A percentile compares a stretch with the other conserved stretches of the same genome.
phyloP scores from a whole-genome alignment of 352 stramenopile genomes.

The Phytophthora boehmeriae region DNA sequence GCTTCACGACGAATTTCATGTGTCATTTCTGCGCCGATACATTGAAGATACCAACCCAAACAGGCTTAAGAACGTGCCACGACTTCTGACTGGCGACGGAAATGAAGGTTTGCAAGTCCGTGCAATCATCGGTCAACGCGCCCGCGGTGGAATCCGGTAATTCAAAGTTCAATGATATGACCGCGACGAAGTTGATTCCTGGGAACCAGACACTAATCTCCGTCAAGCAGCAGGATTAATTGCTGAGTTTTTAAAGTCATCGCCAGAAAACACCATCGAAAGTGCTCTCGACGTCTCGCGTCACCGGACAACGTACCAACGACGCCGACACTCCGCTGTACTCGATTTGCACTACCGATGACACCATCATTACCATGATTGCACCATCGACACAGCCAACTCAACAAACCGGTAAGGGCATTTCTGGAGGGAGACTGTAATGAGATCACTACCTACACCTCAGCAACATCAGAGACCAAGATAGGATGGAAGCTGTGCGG shows the following conservation, averaged over 20 bases:
- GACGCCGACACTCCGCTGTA: too few relatives aligned
- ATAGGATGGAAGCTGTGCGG: too few relatives aligned
- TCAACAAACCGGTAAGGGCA: too few relatives aligned
- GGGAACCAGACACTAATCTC: neutral
- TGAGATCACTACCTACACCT: too few relatives aligned
- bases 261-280: too few relatives aligned
- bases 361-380: too few relatives aligned
- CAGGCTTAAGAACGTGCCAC: neutral
- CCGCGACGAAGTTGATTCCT: neutral
- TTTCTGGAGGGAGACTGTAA: too few relatives aligned
- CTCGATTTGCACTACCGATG: too few relatives aligned
- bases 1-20: slow-evolving; percentile 7
- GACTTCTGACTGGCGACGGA: neutral
- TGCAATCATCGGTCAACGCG: neutral
- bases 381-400: too few relatives aligned
- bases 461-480: too few relatives aligned
- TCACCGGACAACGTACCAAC: too few relatives aligned
- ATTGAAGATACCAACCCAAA: slow-evolving; percentile 2
- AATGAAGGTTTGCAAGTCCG: neutral
- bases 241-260: neutral
- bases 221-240: neutral
- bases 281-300: too few relatives aligned
- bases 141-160: neutral
- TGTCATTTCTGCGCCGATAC: slow-evolving; percentile 1
- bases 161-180: slow-evolving; percentile 8